A percentile compares a stretch with the other conserved stretches of the same genome.
These are phyloP conservation scores for Neurospora intermedia DNA, from an alignment of 495 filamentous ascomycete genomes.

Conservation along the genomic window DNA sequence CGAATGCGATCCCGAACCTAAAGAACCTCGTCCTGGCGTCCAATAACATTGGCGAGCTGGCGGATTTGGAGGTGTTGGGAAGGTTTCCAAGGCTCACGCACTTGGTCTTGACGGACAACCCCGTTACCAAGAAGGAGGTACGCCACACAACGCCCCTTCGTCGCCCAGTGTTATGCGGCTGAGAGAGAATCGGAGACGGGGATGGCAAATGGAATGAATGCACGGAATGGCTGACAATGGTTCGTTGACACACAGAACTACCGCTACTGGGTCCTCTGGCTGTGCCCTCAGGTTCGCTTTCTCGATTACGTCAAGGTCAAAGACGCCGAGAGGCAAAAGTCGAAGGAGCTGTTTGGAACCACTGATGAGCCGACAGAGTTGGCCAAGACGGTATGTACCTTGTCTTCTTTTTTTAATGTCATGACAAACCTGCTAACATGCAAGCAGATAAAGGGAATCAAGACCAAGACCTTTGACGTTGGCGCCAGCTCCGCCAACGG, in stretches of 20 bases:
- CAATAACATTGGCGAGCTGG: constrained; percentile 67
- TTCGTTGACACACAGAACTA: constrained; percentile 53
- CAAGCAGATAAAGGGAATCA: constrained; percentile 69
- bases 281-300: constrained; percentile 73
- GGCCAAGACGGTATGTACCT: constrained; percentile 27
- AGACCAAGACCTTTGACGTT: constrained; percentile 72
- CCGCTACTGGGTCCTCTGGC: constrained; percentile 83
- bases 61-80: constrained; percentile 79
- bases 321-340: constrained; percentile 64
- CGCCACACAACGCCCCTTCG: not conserved
- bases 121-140: constrained; percentile 87
- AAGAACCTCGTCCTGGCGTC: constrained; percentile 65
- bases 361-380: constrained; percentile 63
- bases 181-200: not conserved
- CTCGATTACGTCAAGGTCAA: constrained; percentile 91
- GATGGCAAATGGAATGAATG: not conserved
- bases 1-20: constrained; percentile 66
- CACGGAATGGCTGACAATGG: constrained; percentile 1
- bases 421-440: not conserved
- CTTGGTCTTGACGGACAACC: constrained; percentile 74
- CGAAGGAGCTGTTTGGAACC: constrained; percentile 74
- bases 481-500: constrained; percentile 29
- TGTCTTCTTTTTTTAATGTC: not conserved
- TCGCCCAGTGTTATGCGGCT: not conserved
- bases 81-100: constrained; percentile 61